Conservation (phyloP, 495 filamentous ascomycete genomes). For the Daldinia loculata region DNA sequence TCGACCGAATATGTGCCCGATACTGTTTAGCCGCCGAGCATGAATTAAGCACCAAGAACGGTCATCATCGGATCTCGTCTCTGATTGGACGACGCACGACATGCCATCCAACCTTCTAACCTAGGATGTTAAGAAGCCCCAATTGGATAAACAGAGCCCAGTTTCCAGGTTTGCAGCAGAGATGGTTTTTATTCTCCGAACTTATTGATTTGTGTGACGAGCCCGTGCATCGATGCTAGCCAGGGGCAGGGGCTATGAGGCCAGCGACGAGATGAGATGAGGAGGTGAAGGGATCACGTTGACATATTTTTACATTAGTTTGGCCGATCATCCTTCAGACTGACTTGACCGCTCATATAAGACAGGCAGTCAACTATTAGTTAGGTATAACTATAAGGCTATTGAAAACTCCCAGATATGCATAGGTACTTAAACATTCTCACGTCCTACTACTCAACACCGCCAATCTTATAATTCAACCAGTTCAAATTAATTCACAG, state of each 20-base stretch:
- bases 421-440: background rate
- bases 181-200: slow-evolving; percentile 16
- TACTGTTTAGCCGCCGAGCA: slow-evolving; percentile 19
- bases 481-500: background rate
- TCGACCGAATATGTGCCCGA: background rate
- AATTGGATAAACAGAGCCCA: slow-evolving; percentile 21
- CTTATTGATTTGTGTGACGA: slow-evolving; percentile 21
- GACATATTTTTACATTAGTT: background rate
- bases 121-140: background rate
- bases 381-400: background rate
- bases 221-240: slow-evolving; percentile 21
- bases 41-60: slow-evolving; percentile 2
- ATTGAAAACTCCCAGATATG: background rate
- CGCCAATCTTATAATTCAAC: slow-evolving; percentile 1
- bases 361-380: too few species aligned
- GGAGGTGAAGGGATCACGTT: slow-evolving; percentile 23
- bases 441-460: background rate
- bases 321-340: background rate
- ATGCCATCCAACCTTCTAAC: background rate
- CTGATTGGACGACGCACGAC: slow-evolving; percentile 11
- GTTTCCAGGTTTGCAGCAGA: slow-evolving; percentile 26
- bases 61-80: background rate
- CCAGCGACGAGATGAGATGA: slow-evolving; percentile 4
- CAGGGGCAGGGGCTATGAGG: slow-evolving; percentile 3
- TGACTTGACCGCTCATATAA: background rate